Base-by-base conservation (phyloP, 345 rosid genomes). In the Hibiscus mutabilis region DNA sequence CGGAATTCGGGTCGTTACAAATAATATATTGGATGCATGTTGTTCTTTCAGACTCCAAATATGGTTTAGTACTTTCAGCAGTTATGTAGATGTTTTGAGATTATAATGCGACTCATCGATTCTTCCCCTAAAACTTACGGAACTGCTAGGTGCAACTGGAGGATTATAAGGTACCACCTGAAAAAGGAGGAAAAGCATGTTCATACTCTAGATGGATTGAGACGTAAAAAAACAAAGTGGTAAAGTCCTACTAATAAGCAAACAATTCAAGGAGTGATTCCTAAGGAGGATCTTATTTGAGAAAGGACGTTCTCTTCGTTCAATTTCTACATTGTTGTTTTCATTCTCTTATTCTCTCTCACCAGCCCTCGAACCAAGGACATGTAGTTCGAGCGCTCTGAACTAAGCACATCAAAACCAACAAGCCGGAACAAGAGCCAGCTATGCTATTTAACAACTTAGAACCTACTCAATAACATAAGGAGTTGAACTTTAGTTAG, bases 41-140 rank as follows among this genome's bases (percentile, higher is more conserved):
- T 95, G 97, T 75, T 92, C 99, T 79, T 95, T 97, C 44, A 92
- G 83, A 77, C 91, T 95, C 99, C 97, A 95, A 6, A 92, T 95
- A 63, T 88, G 91, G 52, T 95, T 95, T 59, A 95, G 72, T 61
- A 95, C 97, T 70, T 95, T 95, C 6, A 95, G 81, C 75, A 95
- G 85, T 76, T 95, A 96, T 0, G 97, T 87, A 5, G 99, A 95
- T 27, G 99, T 92, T 76, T 92, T 91, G 67, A 92, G 91, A 79
- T 82, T 87, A 80, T 82, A 89, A 3, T 80, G 84, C 13, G 93
- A 78, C 60, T 88, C 93, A 19, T 86, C 95, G 69, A 78, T 76
- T 79, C 91, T 84, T 71, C 88, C 93, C 75, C 60, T 80, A 31
- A 86, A 88, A 55, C 87, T 96, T 19, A 94, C 47, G 24, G 96